Conservation (phyloP, 2,329 filamentous ascomycete genomes). For the Cordyceps farinosa region DNA sequence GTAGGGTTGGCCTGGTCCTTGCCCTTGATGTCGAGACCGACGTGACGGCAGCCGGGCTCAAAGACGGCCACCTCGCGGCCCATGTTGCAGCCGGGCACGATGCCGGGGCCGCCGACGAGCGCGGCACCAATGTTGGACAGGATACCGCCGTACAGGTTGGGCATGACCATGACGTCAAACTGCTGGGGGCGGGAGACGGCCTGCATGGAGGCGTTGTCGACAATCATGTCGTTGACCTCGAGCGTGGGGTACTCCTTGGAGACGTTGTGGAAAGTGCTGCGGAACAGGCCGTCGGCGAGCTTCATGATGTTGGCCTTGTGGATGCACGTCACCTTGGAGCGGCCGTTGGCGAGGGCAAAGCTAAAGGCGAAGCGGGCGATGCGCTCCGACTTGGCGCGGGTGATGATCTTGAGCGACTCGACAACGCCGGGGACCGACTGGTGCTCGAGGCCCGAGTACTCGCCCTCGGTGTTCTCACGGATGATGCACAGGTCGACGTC, state of each 20-base stretch:
- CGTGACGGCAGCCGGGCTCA: slow-evolving; percentile 98
- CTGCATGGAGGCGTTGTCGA: slow-evolving; percentile 99
- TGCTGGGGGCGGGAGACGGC: slow-evolving; percentile 94
- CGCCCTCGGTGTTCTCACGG: slow-evolving; percentile 99
- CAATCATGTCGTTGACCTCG: slow-evolving; percentile 98
- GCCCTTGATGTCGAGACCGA: slow-evolving; percentile 98
- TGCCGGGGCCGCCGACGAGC: slow-evolving; percentile 92
- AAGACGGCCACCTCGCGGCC: slow-evolving; percentile 97
- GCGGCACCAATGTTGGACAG: slow-evolving; percentile 98
- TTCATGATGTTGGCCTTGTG: slow-evolving; percentile 99
- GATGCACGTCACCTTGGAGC: slow-evolving; percentile 99
- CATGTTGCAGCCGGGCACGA: slow-evolving; percentile 99
- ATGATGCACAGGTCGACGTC: slow-evolving; percentile 98
- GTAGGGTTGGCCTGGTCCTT: slow-evolving; percentile 99
- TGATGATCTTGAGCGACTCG: slow-evolving; percentile 99
- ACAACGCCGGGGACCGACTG: slow-evolving; percentile 95
- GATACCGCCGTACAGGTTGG: slow-evolving; percentile 98
- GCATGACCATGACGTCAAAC: slow-evolving; percentile 99
- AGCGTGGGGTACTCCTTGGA: slow-evolving; percentile 94
- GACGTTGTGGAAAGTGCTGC: slow-evolving; percentile 90
- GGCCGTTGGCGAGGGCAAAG: slow-evolving; percentile 97
- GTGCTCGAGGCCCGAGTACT: slow-evolving; percentile 98
- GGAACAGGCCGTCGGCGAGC: slow-evolving; percentile 97
- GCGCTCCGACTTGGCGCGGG: slow-evolving; percentile 96
- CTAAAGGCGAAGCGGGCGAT: slow-evolving; percentile 98